Evolutionary conservation across 225 moss, liverwort and hornwort genomes (phyloP).

Genomic region (Physcomitrium patens): DNA sequence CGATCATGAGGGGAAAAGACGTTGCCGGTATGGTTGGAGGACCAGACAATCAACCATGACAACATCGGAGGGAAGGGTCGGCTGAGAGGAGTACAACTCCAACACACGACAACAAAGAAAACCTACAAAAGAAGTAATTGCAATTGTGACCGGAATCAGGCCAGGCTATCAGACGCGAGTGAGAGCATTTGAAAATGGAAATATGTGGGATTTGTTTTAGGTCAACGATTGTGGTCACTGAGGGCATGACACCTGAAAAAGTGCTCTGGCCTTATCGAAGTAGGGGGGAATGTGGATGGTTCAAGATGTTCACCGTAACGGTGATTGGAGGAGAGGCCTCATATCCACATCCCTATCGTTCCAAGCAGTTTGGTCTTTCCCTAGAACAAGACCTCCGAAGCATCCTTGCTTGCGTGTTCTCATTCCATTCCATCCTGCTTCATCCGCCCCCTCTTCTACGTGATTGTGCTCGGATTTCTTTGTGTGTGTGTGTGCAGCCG

Average conservation of each 20-base stretch:
- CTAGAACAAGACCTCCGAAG: background rate
- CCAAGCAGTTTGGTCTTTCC: background rate
- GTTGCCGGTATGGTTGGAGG: background rate
- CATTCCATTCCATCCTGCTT: background rate
- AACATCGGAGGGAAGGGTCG: background rate
- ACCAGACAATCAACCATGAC: conserved; percentile 5
- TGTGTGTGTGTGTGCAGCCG: background rate
- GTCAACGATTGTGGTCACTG: background rate
- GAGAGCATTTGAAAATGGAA: too few relatives aligned
- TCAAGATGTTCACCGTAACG: conserved; percentile 10
- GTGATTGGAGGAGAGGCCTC: conserved; percentile 35
- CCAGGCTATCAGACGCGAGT: too few relatives aligned
- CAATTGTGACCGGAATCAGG: too few relatives aligned
- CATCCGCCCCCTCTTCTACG: background rate
- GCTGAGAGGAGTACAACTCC: too few relatives aligned
- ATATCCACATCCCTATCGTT: conserved; percentile 42
- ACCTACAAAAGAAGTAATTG: too few relatives aligned
- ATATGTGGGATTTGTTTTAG: too few relatives aligned
- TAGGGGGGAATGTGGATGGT: conserved; percentile 27
- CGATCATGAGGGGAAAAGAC: background rate
- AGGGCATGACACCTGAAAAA: background rate
- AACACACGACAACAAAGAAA: too few relatives aligned
- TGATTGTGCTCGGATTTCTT: background rate
- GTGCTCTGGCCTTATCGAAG: conserved; percentile 29
- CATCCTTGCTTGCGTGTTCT: too few relatives aligned